Conservation (phyloP, 2,329 filamentous ascomycete genomes). For the Sarocladium strictum region DNA sequence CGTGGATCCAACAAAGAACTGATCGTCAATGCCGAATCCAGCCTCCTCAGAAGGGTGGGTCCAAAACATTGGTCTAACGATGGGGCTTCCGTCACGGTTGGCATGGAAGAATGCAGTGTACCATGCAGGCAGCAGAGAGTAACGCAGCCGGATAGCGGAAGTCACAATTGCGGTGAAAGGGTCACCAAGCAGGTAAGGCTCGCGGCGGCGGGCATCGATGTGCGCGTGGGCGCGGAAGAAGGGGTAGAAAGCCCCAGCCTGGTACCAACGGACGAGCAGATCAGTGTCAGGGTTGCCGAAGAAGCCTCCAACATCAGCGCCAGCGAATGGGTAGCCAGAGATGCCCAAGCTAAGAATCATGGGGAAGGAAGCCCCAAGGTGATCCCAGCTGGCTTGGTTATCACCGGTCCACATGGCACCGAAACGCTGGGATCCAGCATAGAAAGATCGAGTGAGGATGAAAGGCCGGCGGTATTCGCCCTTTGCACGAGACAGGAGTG, state of each 20-base stretch:
- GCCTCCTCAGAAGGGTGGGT: constrained; percentile 79
- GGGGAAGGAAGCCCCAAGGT: constrained; percentile 81
- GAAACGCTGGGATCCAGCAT: constrained; percentile 79
- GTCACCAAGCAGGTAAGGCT: constrained; percentile 83
- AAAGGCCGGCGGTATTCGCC: constrained; percentile 84
- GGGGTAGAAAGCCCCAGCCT: constrained; percentile 92
- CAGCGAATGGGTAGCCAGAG: constrained; percentile 86
- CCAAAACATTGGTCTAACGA: constrained; percentile 89
- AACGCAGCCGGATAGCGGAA: constrained; percentile 79
- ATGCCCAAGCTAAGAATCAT: constrained; percentile 94
- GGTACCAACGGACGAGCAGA: constrained; percentile 90
- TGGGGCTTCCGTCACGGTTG: constrained; percentile 73
- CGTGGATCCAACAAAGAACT: constrained; percentile 84
- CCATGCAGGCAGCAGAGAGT: constrained; percentile 85
- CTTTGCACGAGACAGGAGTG: constrained; percentile 76
- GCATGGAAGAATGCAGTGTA: constrained; percentile 96
- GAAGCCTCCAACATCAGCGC: constrained; percentile 95
- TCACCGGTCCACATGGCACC: constrained; percentile 99
- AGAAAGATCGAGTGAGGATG: constrained; percentile 88
- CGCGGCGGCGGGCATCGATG: constrained; percentile 88
- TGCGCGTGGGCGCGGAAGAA: constrained; percentile 98
- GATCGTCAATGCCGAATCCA: constrained; percentile 86
- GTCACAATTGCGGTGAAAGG: constrained; percentile 84
- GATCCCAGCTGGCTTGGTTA: constrained; percentile 89
- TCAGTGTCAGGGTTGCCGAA: constrained; percentile 96